These are phyloP conservation scores for Monosporascus ibericus DNA, from an alignment of 2,329 filamentous ascomycete species.

Conservation along the genomic window DNA sequence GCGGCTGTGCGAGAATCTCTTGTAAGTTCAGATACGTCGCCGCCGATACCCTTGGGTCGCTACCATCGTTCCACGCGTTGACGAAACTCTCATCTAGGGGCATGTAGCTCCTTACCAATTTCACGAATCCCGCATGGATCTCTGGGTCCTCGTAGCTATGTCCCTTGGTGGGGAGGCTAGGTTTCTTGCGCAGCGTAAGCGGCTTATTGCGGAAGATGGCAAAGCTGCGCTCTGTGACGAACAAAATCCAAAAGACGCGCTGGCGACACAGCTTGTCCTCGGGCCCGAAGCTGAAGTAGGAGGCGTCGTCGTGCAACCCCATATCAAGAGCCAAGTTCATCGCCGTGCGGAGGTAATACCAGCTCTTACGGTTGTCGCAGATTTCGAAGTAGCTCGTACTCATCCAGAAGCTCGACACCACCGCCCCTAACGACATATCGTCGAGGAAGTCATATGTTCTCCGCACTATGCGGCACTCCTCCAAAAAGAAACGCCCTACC, in stretches of 20 bases:
- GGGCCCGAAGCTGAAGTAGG: conserved; percentile 42
- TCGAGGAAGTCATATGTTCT: conserved; percentile 53
- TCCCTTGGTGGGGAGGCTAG: conserved; percentile 45
- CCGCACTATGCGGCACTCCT: conserved; percentile 51
- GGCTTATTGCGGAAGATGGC: conserved; percentile 59
- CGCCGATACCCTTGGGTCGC: conserved; percentile 28
- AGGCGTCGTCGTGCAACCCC: conserved; percentile 51
- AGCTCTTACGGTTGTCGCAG: conserved; percentile 55
- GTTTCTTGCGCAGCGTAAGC: conserved; percentile 54
- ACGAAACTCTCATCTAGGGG: conserved; percentile 60
- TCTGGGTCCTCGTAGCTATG: conserved; percentile 46
- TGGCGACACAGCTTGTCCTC: conserved; percentile 48
- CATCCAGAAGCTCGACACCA: conserved; percentile 58
- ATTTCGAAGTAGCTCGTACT: conserved; percentile 56
- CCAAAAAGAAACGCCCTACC: conserved; percentile 49
- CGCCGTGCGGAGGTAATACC: conserved; percentile 56
- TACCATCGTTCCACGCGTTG: conserved; percentile 57
- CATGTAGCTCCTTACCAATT: conserved; percentile 55
- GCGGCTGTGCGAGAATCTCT: conserved; percentile 26
- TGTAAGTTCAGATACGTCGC: conserved; percentile 31
- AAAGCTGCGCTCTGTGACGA: conserved; percentile 57
- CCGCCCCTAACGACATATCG: conserved; percentile 44
- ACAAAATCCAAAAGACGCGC: conserved; percentile 56
- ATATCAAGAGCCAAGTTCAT: conserved; percentile 54
- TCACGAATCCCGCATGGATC: conserved; percentile 52